phyloP scores from a whole-genome alignment of 768 basidiomycete species.

The Suillus variegatus region DNA sequence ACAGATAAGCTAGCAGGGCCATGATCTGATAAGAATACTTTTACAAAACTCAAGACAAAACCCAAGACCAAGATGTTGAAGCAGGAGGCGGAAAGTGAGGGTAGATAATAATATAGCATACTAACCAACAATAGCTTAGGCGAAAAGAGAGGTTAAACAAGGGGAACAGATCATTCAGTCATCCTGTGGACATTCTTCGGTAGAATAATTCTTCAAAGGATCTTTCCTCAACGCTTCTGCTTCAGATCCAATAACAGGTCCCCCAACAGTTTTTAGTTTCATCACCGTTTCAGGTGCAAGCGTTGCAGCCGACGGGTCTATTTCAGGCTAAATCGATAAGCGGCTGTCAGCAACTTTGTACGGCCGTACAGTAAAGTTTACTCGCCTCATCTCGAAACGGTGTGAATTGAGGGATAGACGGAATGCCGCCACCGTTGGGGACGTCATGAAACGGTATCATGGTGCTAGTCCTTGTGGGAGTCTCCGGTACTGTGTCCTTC shows the following conservation, averaged over 20 bases:
- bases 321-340: conserved; percentile 19
- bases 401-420: conserved; percentile 59
- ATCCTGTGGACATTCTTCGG: conserved; percentile 22
- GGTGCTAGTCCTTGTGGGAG: conserved; percentile 33
- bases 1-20: background rate
- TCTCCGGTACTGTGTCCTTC: conserved; percentile 33
- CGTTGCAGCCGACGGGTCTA: conserved; percentile 28
- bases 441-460: conserved; percentile 44
- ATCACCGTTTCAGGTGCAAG: conserved; percentile 60
- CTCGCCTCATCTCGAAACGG: conserved; percentile 76
- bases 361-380: background rate
- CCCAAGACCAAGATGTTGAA: background rate
- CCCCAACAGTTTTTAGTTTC: conserved; percentile 57
- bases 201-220: conserved; percentile 77
- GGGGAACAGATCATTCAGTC: conserved; percentile 19
- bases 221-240: conserved; percentile 79
- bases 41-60: background rate
- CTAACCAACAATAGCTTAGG: background rate
- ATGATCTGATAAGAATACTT: background rate
- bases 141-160: conserved; percentile 1
- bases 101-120: conserved; percentile 13
- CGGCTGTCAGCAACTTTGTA: conserved; percentile 6
- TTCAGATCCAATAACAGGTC: conserved; percentile 52
- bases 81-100: conserved; percentile 8
- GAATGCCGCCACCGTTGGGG: conserved; percentile 29